Evolutionary conservation across 2,329 filamentous ascomycete species (phyloP), one percentile per base, ranked within the genome.

Genomic region (Pseudogymnoascus sp.): DNA sequence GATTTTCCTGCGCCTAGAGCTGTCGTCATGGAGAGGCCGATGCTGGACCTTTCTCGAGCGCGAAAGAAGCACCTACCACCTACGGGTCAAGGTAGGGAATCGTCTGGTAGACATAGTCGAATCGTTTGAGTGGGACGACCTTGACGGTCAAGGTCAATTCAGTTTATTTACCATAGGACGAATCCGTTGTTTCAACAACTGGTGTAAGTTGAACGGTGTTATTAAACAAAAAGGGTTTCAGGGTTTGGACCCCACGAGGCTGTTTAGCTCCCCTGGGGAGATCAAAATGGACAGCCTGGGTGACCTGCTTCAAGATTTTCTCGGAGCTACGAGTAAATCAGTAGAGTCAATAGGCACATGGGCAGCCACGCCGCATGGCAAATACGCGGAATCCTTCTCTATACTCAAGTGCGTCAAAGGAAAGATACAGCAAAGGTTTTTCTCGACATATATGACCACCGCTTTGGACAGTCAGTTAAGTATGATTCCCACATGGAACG

Each of bases 1-100:
- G 29, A 54, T 54, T 54, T 54, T 54, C 29, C 9, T 54, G 4
- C 26, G 26, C n/a, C 15, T 54, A 33, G 47, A 33, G n/a, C 9
- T 54, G 29, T 54, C 47, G 29, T 17, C 47, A 11, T 54, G 47
- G 47, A 33, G 33, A 54, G 47, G 47, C 47, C 47, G 47, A 54
- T 54, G 47, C 29, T 54, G 47, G 47, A 54, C 47, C n/a, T 54
- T 54, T 33, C 47, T 54, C n/a, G 47, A 54, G 15, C 47, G 47
- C 29, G 47, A 54, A 33, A 8, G 47, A 54, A 54, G 47, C 47
- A 54, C 47, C n/a, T 54, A 54, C 15, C 26, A 54, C 29, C 47
- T 54, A 11, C 47, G n/a, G 29, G 8, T 54, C 29, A 54, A 54
- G n/a, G 47, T 33, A 33, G 47, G 47, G 9, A 33, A 54, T 33